Base-by-base conservation (phyloP, 1,284 basidiomycete genomes). In the Somion occarium region DNA sequence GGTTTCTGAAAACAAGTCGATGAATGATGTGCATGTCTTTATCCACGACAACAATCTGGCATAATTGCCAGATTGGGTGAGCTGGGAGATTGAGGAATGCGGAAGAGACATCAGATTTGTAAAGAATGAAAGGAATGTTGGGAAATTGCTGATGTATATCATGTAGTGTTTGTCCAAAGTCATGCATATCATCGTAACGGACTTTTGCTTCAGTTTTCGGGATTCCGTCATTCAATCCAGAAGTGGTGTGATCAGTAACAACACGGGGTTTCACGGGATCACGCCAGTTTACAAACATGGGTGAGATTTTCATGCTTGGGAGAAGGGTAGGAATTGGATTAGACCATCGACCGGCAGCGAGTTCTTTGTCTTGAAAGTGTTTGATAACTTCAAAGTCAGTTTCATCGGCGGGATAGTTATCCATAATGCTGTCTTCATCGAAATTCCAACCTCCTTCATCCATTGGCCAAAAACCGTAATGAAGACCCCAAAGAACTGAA, bases 251-350 rank as follows among this genome's bases (percentile, higher is more conserved):
- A 49, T 73, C 58, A 0, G 63, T 72, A 2, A 78, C 61, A 0
- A 79, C 56, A 0, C 69, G 63, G 1, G 73, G 56, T n/a, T 73
- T 70, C 3, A 57, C 53, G 0, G 69, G 58, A 1, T 67, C 53
- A 0, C 66, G 67, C 48, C 76, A 72, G 0, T 76, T 69, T 2
- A 64, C 69, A 37, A 69, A 61, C 0, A 74, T 53, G 0, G 75
- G 76, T 58, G 69, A 69, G 7, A 55, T 62, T 41, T 72, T 70
- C 75, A 80, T 79, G 0, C 78, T 75, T 0, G 72, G 72, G 0
- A 75, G 57, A 0, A 80, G 62, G 0, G 68, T 51, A 0, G 59
- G 50, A 48, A 78, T 74, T 1, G 66, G n/a, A 0, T 24, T 12
- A 1, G 75, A 78, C 46, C 66, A 76, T 0, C 69, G 61, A 0